Evolutionary conservation across 192 early-diverging fungal species (phyloP).

Genomic region (Dissophora globulifera): DNA sequence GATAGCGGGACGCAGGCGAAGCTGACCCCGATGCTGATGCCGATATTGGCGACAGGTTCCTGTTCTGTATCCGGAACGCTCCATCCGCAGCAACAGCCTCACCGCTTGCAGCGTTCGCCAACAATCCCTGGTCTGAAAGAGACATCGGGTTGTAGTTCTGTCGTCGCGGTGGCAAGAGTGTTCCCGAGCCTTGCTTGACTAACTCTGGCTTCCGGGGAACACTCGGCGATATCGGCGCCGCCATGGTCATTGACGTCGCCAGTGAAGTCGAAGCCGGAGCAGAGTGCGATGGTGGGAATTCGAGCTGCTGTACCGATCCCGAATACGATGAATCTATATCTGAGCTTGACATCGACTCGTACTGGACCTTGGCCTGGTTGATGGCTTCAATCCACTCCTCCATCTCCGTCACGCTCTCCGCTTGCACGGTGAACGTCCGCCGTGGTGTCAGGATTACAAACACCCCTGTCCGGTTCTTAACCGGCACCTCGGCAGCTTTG

Average conservation of each 20-base stretch:
- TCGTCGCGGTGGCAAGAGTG: conserved; percentile 7
- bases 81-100: too few relatives aligned
- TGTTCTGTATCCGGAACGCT: not conserved
- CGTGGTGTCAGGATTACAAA: conserved; percentile 82
- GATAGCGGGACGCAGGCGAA: too few relatives aligned
- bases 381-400: conserved; percentile 71
- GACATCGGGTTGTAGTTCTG: conserved; percentile 23
- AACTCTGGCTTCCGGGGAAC: conserved; percentile 13
- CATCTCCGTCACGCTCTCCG: conserved; percentile 62
- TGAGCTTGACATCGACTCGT: conserved; percentile 43
- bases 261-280: not conserved
- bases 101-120: conserved; percentile 9
- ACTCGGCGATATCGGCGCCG: too few relatives aligned
- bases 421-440: conserved; percentile 78
- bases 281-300: not conserved
- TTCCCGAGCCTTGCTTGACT: conserved; percentile 32
- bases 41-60: conserved; percentile 6
- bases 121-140: conserved; percentile 36
- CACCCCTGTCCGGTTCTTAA: conserved; percentile 74
- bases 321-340: conserved; percentile 32
- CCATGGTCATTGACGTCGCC: too few relatives aligned
- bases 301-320: conserved; percentile 29
- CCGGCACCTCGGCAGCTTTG: conserved; percentile 74
- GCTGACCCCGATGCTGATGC: conserved; percentile 6
- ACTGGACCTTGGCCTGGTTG: conserved; percentile 52